Evolutionary conservation across 768 basidiomycete genomes (phyloP), one percentile per base, ranked within the genome.

Genomic region (Boletus bicolor): DNA sequence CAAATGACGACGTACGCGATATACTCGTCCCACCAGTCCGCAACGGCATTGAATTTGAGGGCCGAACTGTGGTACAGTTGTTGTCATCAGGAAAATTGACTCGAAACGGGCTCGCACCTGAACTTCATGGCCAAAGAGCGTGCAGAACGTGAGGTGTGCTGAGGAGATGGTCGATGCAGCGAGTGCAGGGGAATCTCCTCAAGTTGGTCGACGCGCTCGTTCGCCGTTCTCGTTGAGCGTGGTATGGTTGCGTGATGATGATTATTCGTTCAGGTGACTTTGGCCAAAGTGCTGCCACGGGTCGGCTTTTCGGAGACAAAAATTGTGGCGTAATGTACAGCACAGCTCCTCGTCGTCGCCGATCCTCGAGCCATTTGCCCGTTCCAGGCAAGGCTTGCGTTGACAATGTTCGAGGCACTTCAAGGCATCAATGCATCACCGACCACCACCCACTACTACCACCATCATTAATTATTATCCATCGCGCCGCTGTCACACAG

Each of bases 1-100:
- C 12, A 15, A 9, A 3, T n/a, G 37, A 44, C 37, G 15, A 81
- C 89, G 58, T 64, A 93, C 85, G 87, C 82, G 44, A 95, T 91
- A 68, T 95, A 95, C 48, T 93, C 87, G 58, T 92, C 89, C 86
- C 88, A 90, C 92, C 92, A 94, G 49, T 95, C 92, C 0, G 91
- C 78, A 26, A 93, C 88, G 3, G 91, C 89, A 63, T 95, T 95
- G 73, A 94, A 94, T 70, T 92, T 91, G 65, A 94, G 80, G 9
- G 91, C 89, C 34, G 89, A 89, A 64, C 89, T 91, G 30, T 1
- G 21, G 14, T 28, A 15, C 11, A 15, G 14, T 34, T 21, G 39
- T 43, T 5, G 49, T 58, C 46, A 43, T 28, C 30, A n/a, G 4
- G 7, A 24, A 24, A 24, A 5, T 12, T 11, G 44, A 19, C 15